phyloP scores from a whole-genome alignment of 1,284 basidiomycete species.

The Leccinum brunneo-olivaceum region DNA sequence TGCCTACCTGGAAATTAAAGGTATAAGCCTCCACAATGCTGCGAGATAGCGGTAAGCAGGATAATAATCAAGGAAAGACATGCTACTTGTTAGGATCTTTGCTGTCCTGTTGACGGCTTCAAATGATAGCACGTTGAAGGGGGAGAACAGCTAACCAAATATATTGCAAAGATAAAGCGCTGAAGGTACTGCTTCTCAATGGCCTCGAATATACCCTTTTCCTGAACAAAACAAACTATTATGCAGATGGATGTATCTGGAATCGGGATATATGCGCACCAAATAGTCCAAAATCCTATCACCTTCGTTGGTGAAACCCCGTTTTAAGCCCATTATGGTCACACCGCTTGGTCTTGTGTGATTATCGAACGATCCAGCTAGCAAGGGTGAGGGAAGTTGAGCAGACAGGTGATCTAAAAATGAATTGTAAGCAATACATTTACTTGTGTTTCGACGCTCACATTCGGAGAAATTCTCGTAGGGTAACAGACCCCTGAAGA shows the following conservation, averaged over 20 bases:
- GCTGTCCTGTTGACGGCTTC: constrained; percentile 45
- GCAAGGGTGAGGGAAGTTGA: constrained; percentile 13
- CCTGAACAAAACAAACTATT: constrained; percentile 36
- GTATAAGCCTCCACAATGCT: constrained; percentile 80
- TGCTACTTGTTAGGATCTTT: constrained; percentile 73
- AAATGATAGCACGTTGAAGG: not conserved
- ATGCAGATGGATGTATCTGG: constrained; percentile 1
- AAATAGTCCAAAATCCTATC: constrained; percentile 74
- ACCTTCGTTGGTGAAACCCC: constrained; percentile 72
- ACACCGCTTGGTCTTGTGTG: constrained; percentile 22
- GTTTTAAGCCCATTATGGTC: constrained; percentile 55
- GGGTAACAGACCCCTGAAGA: constrained; percentile 47
- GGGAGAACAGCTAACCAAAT: constrained; percentile 46
- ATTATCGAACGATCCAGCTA: constrained; percentile 21
- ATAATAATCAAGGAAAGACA: constrained; percentile 16
- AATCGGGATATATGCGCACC: constrained; percentile 37
- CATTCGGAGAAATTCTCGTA: constrained; percentile 77
- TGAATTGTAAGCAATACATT: not conserved
- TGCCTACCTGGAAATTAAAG: constrained; percentile 65
- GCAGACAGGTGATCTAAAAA: constrained; percentile 29
- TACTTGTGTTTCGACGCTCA: constrained; percentile 23
- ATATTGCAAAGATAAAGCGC: constrained; percentile 77
- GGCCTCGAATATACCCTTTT: constrained; percentile 76
- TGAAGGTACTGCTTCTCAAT: constrained; percentile 70
- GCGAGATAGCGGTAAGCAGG: constrained; percentile 7